Evolutionary conservation across 75 land plant species (phyloP), one percentile per base, ranked within the genome.

Genomic region (Ceratopteris richardii): DNA sequence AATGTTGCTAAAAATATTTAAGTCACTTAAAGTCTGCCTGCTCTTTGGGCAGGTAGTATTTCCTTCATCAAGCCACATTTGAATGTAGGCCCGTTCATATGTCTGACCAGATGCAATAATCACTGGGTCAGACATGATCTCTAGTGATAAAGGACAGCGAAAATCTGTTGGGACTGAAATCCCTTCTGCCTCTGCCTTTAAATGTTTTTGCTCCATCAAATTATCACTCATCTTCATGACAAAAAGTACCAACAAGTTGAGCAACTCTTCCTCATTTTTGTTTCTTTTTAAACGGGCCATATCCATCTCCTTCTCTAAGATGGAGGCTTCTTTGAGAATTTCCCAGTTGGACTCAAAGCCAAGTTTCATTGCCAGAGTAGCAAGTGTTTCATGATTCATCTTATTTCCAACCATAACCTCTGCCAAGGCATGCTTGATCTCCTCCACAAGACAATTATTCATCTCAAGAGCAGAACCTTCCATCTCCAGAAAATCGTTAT

Each of bases 71-170:
- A 84, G 54, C 88, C 88, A 84, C 44, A 72, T 71, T 50, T 80
- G 88, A 26, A 84, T 80, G 59, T 68, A 70, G 30, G 63, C 60
- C 56, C 81, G 66, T 44, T 84, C 88, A 56, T 69, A 84, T 6
- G 88, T 84, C 57, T 80, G 88, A 12, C 88, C 88, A 21, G 88
- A 80, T 1, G 88, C 80, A 31, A 84, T 55, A 58, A 84, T 84
- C 11, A 84, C 83, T 1, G 87, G 87, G 58, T 84, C 83, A 13
- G 52, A 16, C 87, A 80, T 84, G 51, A 84, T 62, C 26, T 77
- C 77, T 57, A 74, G 63, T 1, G 87, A 84, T 19, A 84, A 58
- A 10, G 83, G 87, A 50, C 82, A 79, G 1, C 70, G 57, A 29
- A 79, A 79, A 42, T 79, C 62, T 58, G 77, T 29, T 39, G 82